Conservation (phyloP, 1,284 basidiomycete species). For the Naganishia albida region DNA sequence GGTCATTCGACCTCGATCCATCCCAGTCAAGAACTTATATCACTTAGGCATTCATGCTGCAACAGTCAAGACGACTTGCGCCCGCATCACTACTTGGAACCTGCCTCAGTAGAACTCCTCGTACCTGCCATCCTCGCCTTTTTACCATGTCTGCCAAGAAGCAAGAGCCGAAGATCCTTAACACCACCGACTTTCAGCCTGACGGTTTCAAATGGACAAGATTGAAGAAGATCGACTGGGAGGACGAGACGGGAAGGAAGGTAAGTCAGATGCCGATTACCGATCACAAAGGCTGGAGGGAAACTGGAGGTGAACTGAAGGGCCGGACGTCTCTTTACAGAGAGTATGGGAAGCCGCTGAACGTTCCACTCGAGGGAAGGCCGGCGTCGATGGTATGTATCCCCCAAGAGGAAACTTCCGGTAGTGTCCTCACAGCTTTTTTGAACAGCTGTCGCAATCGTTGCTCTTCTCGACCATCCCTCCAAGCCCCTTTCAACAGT, state of each 20-base stretch:
- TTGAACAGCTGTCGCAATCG: constrained; percentile 71
- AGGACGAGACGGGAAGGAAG: constrained; percentile 71
- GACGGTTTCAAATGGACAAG: constrained; percentile 50
- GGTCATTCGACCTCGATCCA: neutral
- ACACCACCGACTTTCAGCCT: constrained; percentile 42
- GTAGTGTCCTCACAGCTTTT: neutral
- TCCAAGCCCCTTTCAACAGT: constrained; percentile 64
- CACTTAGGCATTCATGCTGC: neutral
- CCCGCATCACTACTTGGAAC: neutral
- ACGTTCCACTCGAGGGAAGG: constrained; percentile 69
- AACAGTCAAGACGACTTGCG: neutral
- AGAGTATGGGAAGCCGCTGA: constrained; percentile 83
- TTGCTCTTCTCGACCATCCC: constrained; percentile 74
- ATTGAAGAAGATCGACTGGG: constrained; percentile 62
- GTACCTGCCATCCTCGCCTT: neutral
- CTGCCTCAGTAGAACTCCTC: neutral
- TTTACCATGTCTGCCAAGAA: constrained; percentile 31
- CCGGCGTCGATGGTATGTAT: constrained; percentile 73
- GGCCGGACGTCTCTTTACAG: constrained; percentile 53
- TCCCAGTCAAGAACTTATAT: neutral
- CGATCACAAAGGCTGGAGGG: neutral
- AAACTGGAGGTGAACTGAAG: neutral
- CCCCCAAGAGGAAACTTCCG: neutral
- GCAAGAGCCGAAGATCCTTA: constrained; percentile 44
- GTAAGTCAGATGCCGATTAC: constrained; percentile 52